Evolutionary conservation across 164 flowering plant genomes (phyloP), one percentile per base, ranked within the genome.

Genomic region (Euptelea pleiosperma): DNA sequence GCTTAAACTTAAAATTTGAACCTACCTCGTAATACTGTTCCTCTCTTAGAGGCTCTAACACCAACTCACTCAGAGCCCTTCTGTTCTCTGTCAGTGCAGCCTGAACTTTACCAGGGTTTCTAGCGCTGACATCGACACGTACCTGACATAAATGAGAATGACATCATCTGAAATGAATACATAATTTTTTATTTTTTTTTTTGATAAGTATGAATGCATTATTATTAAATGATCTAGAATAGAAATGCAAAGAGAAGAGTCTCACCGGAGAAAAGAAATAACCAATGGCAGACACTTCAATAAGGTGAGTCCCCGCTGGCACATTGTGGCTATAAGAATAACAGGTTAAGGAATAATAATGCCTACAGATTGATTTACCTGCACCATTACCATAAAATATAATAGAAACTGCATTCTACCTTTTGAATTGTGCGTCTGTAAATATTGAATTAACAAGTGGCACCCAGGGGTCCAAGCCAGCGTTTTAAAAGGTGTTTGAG

Each of bases 281-380:
- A 56, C 96, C 99, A 50, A 79, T 57, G 5, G 91, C 89, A 54
- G 78, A 75, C 59, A 94, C 96, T 81, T 93, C 99, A 73, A 94
- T 86, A 5, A 94, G 84, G 82, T 94, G 99, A 69, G 99, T 94
- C 42, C 99, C 99, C 1, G 97, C 91, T 64, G 95, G 80, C 60
- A 94, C 89, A 60, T 91, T 79, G 58, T 85, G 81, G 82, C 99
- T 94, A 63, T 58, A 58, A 57, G 58, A 29, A 61, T 42, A 55
- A 56, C 63, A 53, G 7, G 72, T 85, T 64, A 85, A 79, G 85
- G 85, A 77, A 62, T 60, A 45, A 55, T 2, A 11, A 10, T n/a
- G 26, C n/a, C n/a, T n/a, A n/a, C n/a, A n/a, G n/a, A n/a, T n/a
- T n/a, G n/a, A n/a, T n/a, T n/a, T n/a, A n/a, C n/a, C n/a, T n/a